phyloP scores from a whole-genome alignment of 345 rosid genomes.

The Eucalyptus caleyi region DNA sequence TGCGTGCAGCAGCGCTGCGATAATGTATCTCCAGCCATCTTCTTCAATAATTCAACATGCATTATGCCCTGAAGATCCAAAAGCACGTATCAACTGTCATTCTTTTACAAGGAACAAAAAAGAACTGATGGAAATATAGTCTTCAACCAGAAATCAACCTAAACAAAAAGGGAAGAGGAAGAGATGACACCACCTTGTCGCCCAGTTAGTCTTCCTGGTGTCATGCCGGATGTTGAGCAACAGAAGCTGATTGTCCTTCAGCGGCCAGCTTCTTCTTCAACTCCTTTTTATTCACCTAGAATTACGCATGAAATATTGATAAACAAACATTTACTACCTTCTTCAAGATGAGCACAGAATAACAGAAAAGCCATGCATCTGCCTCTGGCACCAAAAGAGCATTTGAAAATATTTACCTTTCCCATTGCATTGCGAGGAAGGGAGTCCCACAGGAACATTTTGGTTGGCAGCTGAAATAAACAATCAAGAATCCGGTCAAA shows the following conservation, averaged over 20 bases:
- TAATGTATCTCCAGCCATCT: neutral
- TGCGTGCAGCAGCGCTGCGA: neutral
- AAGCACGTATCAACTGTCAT: neutral
- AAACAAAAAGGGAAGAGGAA: neutral
- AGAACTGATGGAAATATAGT: neutral
- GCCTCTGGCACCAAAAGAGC: neutral
- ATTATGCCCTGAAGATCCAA: neutral
- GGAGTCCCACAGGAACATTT: conserved; percentile 69
- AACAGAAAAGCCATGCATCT: neutral
- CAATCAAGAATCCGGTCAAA: neutral
- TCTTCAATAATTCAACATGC: neutral
- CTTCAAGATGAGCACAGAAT: neutral
- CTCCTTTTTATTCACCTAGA: conserved; percentile 92
- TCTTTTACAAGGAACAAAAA: neutral
- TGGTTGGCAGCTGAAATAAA: conserved; percentile 64
- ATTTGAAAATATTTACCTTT: conserved; percentile 36
- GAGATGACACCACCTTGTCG: neutral
- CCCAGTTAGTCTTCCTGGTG: neutral
- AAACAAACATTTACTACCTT: neutral
- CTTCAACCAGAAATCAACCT: neutral
- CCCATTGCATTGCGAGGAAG: conserved; percentile 99
- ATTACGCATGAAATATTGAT: neutral
- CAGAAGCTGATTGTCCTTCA: conserved; percentile 6
- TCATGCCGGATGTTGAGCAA: neutral
- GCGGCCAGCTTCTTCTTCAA: conserved; percentile 51